Percentiles rank a stretch among this genome's conserved stretches.
Conservation (phyloP, 2,329 filamentous ascomycete species). For the Endoconidiophora laricicola region DNA sequence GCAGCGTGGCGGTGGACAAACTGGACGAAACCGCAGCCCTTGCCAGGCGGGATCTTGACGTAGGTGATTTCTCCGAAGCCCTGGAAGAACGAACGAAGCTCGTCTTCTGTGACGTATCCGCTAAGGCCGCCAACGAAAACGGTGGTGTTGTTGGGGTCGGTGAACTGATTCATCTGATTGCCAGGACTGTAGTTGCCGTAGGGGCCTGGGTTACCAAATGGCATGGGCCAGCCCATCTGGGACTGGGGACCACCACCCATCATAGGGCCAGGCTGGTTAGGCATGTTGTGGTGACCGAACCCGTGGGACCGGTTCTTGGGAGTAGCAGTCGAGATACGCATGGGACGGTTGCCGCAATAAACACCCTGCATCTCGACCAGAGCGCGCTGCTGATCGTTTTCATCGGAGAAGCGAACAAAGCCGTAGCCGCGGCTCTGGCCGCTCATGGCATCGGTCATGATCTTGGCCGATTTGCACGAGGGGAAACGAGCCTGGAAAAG, state of each 20-base stretch:
- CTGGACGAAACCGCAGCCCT: slow-evolving; percentile 97
- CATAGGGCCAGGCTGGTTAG: slow-evolving; percentile 27
- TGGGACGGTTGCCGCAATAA: slow-evolving; percentile 94
- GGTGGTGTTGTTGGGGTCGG: slow-evolving; percentile 97
- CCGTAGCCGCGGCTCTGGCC: slow-evolving; percentile 96
- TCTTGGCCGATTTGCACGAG: slow-evolving; percentile 98
- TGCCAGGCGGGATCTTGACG: slow-evolving; percentile 98
- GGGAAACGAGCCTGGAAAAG: slow-evolving; percentile 94
- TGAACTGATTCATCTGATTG: slow-evolving; percentile 90
- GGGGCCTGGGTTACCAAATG: slow-evolving; percentile 14
- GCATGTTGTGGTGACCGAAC: slow-evolving; percentile 24
- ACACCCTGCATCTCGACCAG: slow-evolving; percentile 98
- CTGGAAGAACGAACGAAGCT: slow-evolving; percentile 99
- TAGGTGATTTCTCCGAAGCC: slow-evolving; percentile 99
- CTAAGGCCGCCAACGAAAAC: slow-evolving; percentile 96
- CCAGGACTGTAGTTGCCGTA: slow-evolving; percentile 30
- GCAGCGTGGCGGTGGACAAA: slow-evolving; percentile 97
- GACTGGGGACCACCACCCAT: slow-evolving; percentile 28
- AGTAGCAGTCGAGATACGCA: slow-evolving; percentile 95
- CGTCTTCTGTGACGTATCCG: slow-evolving; percentile 96
- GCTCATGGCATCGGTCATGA: slow-evolving; percentile 97
- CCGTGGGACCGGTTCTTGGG: slow-evolving; percentile 63
- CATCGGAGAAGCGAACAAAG: slow-evolving; percentile 92
- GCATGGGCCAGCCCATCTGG: slow-evolving; percentile 27
- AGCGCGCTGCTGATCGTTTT: slow-evolving; percentile 89